phyloP scores from a whole-genome alignment of 306 rosid genomes.

The Rosa rugosa region DNA sequence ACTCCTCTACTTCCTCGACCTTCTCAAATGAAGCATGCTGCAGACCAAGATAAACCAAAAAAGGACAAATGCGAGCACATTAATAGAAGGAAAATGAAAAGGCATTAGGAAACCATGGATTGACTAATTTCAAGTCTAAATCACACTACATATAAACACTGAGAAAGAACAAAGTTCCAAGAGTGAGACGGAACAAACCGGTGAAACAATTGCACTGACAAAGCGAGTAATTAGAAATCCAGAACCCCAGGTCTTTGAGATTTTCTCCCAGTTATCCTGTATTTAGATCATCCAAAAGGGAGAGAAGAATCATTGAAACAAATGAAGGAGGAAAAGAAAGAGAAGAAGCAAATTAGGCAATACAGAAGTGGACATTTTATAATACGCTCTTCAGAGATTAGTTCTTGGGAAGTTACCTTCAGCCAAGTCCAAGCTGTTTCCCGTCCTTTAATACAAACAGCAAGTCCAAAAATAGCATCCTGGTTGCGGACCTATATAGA shows the following conservation, averaged over 20 bases:
- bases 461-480: slow-evolving; percentile 73
- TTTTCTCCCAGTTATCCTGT: slow-evolving; percentile 72
- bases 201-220: slow-evolving; percentile 66
- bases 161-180: neutral
- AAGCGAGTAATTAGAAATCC: slow-evolving; percentile 75
- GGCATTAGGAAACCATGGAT: neutral
- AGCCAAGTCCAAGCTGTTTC: slow-evolving; percentile 88
- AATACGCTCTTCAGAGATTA: neutral
- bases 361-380: neutral
- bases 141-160: neutral
- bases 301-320: neutral
- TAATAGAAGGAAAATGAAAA: neutral
- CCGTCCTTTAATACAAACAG: slow-evolving; percentile 58
- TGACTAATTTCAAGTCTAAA: slow-evolving; percentile 2
- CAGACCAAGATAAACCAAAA: slow-evolving; percentile 9
- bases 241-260: slow-evolving; percentile 63
- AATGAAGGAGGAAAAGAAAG: neutral
- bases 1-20: slow-evolving; percentile 73
- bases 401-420: slow-evolving; percentile 51
- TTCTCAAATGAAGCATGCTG: slow-evolving; percentile 89
- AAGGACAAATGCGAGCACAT: neutral
- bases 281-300: slow-evolving; percentile 9
- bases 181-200: slow-evolving; percentile 53
- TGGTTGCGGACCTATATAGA: slow-evolving; percentile 73
- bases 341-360: neutral